Percentiles rank a stretch among this genome's conserved stretches.
These are phyloP conservation scores for Tephrocybe sp. DNA, from an alignment of 768 basidiomycete species.

Conservation along the genomic window DNA sequence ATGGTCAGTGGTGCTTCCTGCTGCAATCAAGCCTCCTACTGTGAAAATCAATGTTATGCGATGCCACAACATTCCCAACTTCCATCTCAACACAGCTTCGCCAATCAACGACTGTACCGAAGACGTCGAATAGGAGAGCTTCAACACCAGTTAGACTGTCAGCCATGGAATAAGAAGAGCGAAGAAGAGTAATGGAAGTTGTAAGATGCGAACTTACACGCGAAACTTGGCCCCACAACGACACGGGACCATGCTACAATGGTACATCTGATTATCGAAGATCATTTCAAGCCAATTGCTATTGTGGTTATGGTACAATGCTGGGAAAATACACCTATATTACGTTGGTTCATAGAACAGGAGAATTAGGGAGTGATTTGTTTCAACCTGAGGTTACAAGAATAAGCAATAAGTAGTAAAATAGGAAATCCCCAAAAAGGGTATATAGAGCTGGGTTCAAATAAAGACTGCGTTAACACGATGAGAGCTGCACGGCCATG, in stretches of 20 bases:
- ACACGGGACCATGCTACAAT: no score
- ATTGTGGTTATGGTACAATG: background rate
- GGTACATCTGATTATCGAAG: no score
- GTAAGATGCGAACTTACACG: no score
- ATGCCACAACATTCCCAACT: constrained; percentile 25
- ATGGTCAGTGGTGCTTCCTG: no score
- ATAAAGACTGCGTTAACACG: background rate
- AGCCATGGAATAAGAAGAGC: background rate
- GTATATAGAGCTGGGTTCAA: background rate
- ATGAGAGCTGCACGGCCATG: constrained; percentile 15
- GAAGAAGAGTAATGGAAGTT: background rate
- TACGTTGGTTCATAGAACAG: background rate
- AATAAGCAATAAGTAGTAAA: no score
- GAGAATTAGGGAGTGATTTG: no score
- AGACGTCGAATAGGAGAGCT: constrained; percentile 47
- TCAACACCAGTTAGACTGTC: constrained; percentile 30
- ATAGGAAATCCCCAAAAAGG: background rate
- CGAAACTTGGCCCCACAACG: no score
- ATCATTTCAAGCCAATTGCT: no score
- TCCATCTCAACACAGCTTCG: constrained; percentile 31
- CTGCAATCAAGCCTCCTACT: background rate
- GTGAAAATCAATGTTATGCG: background rate
- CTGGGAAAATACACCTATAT: background rate
- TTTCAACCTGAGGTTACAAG: no score
- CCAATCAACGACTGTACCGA: constrained; percentile 55